phyloP scores from a whole-genome alignment of 2,329 filamentous ascomycete species.

The Cladosporium sp. region DNA sequence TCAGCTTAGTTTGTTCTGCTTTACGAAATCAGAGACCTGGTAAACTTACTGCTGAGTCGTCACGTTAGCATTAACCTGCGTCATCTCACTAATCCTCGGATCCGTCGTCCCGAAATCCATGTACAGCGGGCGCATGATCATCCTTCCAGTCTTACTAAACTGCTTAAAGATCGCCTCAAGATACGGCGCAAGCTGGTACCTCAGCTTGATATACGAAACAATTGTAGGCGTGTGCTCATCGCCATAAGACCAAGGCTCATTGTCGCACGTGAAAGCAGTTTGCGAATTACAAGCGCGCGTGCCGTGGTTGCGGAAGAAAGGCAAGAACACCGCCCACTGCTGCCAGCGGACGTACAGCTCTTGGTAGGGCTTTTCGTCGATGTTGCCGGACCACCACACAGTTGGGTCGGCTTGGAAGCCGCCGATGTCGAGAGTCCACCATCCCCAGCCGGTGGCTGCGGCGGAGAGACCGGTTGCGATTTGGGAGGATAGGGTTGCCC shows the following conservation, averaged over 20 bases:
- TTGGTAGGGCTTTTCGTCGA: slow-evolving; percentile 35
- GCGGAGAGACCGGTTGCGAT: slow-evolving; percentile 34
- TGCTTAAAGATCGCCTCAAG: slow-evolving; percentile 23
- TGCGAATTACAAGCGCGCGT: slow-evolving; percentile 34
- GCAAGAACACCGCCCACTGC: slow-evolving; percentile 38
- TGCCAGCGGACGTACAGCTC: slow-evolving; percentile 38
- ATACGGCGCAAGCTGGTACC: slow-evolving; percentile 36
- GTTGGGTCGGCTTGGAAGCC: slow-evolving; percentile 40
- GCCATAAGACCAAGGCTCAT: slow-evolving; percentile 40
- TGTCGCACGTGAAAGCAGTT: slow-evolving; percentile 42
- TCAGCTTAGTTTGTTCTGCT: background rate
- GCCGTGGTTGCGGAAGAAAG: slow-evolving; percentile 38
- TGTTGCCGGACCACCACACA: slow-evolving; percentile 39
- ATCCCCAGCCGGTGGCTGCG: slow-evolving; percentile 34
- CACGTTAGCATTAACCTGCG: slow-evolving; percentile 36
- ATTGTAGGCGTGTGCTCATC: slow-evolving; percentile 34
- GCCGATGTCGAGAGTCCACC: slow-evolving; percentile 38
- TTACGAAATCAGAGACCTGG: background rate
- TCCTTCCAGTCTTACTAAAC: slow-evolving; percentile 32
- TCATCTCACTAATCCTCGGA: slow-evolving; percentile 29
- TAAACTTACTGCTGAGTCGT: slow-evolving; percentile 35
- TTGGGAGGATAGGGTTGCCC: slow-evolving; percentile 35
- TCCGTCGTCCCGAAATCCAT: slow-evolving; percentile 43
- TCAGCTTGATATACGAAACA: slow-evolving; percentile 35
- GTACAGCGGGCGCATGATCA: slow-evolving; percentile 44